phyloP scores from a whole-genome alignment of 2,329 filamentous ascomycete genomes.

The Xylaria sp. region DNA sequence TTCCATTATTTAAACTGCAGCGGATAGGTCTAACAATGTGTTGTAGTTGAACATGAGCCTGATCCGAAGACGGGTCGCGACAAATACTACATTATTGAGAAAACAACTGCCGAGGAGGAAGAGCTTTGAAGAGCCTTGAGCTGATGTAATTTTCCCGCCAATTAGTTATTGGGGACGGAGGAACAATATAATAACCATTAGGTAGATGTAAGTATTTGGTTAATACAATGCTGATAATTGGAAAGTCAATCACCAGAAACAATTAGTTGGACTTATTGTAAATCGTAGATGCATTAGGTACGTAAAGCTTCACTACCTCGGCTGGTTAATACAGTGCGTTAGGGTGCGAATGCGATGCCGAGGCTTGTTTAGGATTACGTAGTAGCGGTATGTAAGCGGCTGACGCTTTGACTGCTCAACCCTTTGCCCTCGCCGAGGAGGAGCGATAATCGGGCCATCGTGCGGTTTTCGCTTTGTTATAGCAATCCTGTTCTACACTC shows the following conservation, averaged over 20 bases:
- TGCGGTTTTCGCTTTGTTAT: background rate
- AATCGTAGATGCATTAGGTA: too few relatives aligned
- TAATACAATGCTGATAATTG: background rate
- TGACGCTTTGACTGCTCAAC: background rate
- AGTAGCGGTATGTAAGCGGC: background rate
- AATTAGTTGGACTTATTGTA: too few relatives aligned
- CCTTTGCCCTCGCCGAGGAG: background rate
- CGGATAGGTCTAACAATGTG: constrained; percentile 20
- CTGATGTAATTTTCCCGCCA: background rate
- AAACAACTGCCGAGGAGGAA: constrained; percentile 45
- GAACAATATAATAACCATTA: background rate
- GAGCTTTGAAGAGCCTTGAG: constrained; percentile 34
- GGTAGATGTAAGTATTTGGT: background rate
- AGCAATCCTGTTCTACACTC: background rate
- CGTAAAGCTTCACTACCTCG: too few relatives aligned
- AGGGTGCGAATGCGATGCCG: constrained; percentile 32
- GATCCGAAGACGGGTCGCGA: constrained; percentile 43
- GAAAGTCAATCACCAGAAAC: background rate
- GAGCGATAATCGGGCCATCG: background rate
- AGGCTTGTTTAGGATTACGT: background rate
- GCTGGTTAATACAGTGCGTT: too few relatives aligned
- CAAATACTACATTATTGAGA: constrained; percentile 46
- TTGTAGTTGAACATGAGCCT: constrained; percentile 44
- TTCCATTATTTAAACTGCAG: background rate
- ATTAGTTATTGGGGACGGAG: background rate